These are phyloP conservation scores for Nakazawaea molendinolei DNA, from an alignment of 805 yeast species.

Conservation along the genomic window DNA sequence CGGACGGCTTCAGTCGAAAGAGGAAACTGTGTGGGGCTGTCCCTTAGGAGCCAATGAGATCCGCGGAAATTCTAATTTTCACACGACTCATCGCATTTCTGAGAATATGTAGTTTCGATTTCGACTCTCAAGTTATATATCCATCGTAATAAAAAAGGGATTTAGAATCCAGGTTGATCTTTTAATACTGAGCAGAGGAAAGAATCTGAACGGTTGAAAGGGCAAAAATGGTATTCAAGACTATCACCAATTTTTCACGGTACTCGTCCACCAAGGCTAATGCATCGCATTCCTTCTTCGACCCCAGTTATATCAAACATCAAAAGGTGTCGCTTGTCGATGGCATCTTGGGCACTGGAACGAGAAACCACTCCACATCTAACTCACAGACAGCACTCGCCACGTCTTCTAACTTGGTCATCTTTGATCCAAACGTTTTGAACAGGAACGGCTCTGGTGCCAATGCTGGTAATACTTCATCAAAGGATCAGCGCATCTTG, in stretches of 20 bases:
- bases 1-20: no score
- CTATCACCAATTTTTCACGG: conserved; percentile 21
- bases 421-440: conserved; percentile 19
- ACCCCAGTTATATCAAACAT: conserved; percentile 26
- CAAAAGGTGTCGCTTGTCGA: conserved; percentile 22
- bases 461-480: conserved; percentile 8
- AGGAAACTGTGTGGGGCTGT: no score
- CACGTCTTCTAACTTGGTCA: conserved; percentile 23
- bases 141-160: background rate
- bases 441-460: conserved; percentile 15
- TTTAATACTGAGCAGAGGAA: no score
- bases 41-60: background rate
- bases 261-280: conserved; percentile 13
- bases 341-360: conserved; percentile 20
- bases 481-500: conserved; percentile 16
- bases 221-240: conserved; percentile 22
- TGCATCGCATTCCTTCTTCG: conserved; percentile 26
- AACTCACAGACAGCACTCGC: conserved; percentile 19
- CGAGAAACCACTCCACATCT: conserved; percentile 15
- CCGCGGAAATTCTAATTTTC: background rate
- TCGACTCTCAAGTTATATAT: no score
- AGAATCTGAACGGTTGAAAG: no score
- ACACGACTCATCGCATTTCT: conserved; percentile 4
- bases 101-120: background rate
- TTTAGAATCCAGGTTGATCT: background rate